Evolutionary conservation across 345 rosid genomes (phyloP).

Genomic region (Citrus hindsii): DNA sequence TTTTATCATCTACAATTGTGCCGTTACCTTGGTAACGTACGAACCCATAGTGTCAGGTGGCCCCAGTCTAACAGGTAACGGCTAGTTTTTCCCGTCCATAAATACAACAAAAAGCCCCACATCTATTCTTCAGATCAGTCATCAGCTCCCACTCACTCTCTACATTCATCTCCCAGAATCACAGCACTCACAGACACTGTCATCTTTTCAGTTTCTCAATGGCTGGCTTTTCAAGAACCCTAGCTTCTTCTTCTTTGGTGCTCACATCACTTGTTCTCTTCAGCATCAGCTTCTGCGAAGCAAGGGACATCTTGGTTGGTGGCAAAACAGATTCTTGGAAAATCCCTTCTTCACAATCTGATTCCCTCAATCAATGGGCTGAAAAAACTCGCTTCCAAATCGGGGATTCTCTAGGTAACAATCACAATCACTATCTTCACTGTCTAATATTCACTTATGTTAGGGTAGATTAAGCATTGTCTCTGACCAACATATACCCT

Average conservation of each 20-base stretch:
- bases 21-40: slow-evolving; percentile 9
- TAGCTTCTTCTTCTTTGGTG: slow-evolving; percentile 14
- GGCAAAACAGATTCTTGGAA: slow-evolving; percentile 54
- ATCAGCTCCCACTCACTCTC: not conserved
- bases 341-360: slow-evolving; percentile 61
- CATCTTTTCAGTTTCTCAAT: not conserved
- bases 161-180: not conserved
- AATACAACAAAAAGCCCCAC: not conserved
- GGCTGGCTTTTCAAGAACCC: slow-evolving; percentile 21
- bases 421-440: not conserved
- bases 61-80: slow-evolving; percentile 26
- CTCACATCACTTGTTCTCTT: slow-evolving; percentile 13
- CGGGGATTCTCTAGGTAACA: slow-evolving; percentile 62
- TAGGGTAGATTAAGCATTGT: not conserved
- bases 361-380: slow-evolving; percentile 79
- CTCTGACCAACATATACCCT: not conserved
- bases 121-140: not conserved
- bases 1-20: not conserved
- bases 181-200: not conserved
- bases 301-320: slow-evolving; percentile 50
- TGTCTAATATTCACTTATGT: not conserved
- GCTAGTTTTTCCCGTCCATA: slow-evolving; percentile 35
- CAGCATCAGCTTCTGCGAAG: slow-evolving; percentile 21
- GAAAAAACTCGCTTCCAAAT: slow-evolving; percentile 51
- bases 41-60: slow-evolving; percentile 2